Evolutionary conservation across 441 rosid genomes (phyloP), one percentile per base, ranked within the genome.

Genomic region (Arabidopsis hybrid): DNA sequence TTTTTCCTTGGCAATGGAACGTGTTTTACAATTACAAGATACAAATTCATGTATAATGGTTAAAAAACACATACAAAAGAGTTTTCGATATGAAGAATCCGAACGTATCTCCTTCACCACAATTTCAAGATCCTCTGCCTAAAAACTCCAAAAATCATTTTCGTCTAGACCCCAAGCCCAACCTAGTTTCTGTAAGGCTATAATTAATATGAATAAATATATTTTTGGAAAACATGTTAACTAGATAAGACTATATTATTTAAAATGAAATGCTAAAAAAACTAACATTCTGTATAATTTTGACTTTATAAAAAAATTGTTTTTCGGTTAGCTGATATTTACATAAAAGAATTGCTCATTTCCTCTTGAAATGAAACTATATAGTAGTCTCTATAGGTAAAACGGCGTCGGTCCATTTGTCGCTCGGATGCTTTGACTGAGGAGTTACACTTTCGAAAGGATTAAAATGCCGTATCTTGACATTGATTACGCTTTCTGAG

Each of bases 371-470:
- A 13, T 31, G 73, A 31, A 46, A 32, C 45, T 36, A 47, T 34
- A 42, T 36, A 36, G 32, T 38, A 58, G 65, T 11, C 38, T 69
- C 7, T 18, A 35, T 18, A 35, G 36, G 16, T 39, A 47, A 47
- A 60, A 39, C 34, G 10, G 63, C 4, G 63, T 17, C 46, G 14
- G 45, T 36, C 4, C 34, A 34, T 14, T 36, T 35, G 38, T 14
- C 39, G 14, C 7, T 69, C 35, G 40, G 42, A 49, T 63, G 60
- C 61, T 64, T 18, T 74, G 80, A 82, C 1, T 85, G 83, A 14
- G 88, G 87, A 59, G 88, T 84, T 38, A 88, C 90, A 47, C 84
- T 91, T 76, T 93, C 97, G 65, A 74, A 81, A 5, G 53, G 71
- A 32, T 82, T 63, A 83, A 87, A 93, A 13, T 83, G 81, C 79